Percentiles rank a stretch among this genome's conserved stretches.
Conservation (phyloP, 106 monocot species). For the Iris macrosiphon region DNA sequence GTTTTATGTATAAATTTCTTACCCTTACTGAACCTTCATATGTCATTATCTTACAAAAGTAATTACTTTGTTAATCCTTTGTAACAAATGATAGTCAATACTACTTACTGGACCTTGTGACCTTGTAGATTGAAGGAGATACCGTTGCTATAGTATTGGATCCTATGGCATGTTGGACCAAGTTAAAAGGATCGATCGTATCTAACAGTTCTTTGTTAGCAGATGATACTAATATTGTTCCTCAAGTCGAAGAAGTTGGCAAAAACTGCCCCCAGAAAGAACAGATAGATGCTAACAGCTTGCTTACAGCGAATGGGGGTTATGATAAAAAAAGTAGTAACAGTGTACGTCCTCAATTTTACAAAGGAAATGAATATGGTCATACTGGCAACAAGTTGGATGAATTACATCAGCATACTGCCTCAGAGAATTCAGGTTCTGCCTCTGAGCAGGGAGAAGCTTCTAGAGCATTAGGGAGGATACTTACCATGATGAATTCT, state of each 20-base stretch:
- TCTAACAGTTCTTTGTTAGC: constrained; percentile 10
- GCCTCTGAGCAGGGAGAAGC: constrained; percentile 20
- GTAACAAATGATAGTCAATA: no score
- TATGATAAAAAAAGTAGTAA: no score
- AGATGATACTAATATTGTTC: constrained; percentile 8
- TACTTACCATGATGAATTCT: constrained; percentile 39
- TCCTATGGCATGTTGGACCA: constrained; percentile 62
- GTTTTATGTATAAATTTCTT: no score
- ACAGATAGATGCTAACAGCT: background rate
- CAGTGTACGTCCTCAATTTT: no score
- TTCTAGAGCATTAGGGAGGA: constrained; percentile 40
- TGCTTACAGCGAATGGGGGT: background rate
- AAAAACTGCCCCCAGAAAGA: constrained; percentile 11
- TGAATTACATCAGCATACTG: constrained; percentile 1
- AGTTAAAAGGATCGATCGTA: constrained; percentile 44
- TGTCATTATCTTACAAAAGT: no score
- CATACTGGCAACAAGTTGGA: background rate
- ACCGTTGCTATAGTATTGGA: constrained; percentile 76
- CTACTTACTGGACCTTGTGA: no score
- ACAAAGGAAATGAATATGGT: no score
- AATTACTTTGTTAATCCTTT: no score
- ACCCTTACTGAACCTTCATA: no score
- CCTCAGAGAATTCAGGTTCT: background rate
- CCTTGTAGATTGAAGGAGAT: constrained; percentile 84
- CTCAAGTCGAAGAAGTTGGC: constrained; percentile 25